Evolutionary conservation across 2,329 filamentous ascomycete genomes (phyloP).

Genomic region (Neophaeococcomyces aloes): DNA sequence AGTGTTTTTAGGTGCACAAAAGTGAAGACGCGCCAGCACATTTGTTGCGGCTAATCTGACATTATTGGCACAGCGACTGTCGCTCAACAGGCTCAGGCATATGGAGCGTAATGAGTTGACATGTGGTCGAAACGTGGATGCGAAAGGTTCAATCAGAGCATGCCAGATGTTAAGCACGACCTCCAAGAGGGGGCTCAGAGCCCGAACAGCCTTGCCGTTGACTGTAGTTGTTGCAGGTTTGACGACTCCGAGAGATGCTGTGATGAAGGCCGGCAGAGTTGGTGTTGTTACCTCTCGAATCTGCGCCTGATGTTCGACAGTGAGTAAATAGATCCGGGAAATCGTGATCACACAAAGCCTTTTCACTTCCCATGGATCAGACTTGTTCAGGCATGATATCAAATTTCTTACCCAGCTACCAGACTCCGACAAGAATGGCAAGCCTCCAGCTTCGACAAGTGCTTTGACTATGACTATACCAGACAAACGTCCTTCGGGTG

Average conservation of each 20-base stretch:
- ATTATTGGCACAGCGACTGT: constrained; percentile 41
- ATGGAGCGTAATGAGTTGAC: constrained; percentile 56
- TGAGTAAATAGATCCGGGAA: constrained; percentile 71
- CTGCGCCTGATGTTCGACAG: constrained; percentile 71
- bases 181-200: constrained; percentile 45
- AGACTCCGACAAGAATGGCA: constrained; percentile 64
- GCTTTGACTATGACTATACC: constrained; percentile 72
- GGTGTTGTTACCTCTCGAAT: constrained; percentile 81
- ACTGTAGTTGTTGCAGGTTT: constrained; percentile 21
- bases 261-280: constrained; percentile 63
- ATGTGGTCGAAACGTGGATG: constrained; percentile 71
- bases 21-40: constrained; percentile 61
- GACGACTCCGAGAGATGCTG: constrained; percentile 58
- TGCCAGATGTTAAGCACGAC: constrained; percentile 61
- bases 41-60: constrained; percentile 51
- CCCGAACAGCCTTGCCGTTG: constrained; percentile 1
- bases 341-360: constrained; percentile 66
- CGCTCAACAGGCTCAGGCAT: constrained; percentile 50
- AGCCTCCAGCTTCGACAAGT: constrained; percentile 69
- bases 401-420: constrained; percentile 70
- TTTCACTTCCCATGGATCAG: constrained; percentile 64
- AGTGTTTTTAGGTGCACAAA: constrained; percentile 70
- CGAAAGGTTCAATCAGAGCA: constrained; percentile 65
- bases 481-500: constrained; percentile 61
- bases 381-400: constrained; percentile 65